A percentile compares a stretch with the other conserved stretches of the same genome.
Evolutionary conservation across 371 early-diverging fungal species (phyloP).

Genomic region (Mortierella sp.): DNA sequence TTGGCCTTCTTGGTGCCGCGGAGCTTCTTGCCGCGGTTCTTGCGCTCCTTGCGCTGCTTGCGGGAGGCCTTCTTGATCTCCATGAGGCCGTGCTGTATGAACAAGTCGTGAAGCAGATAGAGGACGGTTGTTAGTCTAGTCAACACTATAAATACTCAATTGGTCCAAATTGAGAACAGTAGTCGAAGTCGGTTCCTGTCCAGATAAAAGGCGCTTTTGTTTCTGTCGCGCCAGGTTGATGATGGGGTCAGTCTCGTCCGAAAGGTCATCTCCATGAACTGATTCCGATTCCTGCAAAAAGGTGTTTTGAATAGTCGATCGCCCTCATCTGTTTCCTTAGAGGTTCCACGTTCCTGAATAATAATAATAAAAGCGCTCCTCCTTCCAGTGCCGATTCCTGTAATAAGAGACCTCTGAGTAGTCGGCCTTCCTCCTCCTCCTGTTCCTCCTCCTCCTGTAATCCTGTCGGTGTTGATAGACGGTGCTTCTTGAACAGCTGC

Average conservation of each 20-base stretch:
- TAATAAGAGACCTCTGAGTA: neutral
- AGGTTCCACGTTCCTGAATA: neutral
- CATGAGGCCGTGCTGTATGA: slow-evolving; percentile 77
- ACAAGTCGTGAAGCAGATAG: neutral
- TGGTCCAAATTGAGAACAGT: too few relatives aligned
- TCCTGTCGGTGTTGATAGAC: too few relatives aligned
- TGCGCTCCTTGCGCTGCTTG: slow-evolving; percentile 99
- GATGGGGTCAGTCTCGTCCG: too few relatives aligned
- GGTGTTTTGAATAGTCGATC: too few relatives aligned
- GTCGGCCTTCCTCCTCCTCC: neutral
- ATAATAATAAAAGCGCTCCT: neutral
- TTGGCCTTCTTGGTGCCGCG: slow-evolving; percentile 97
- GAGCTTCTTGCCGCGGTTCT: slow-evolving; percentile 99
- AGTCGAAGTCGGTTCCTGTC: too few relatives aligned
- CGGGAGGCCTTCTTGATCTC: slow-evolving; percentile 87
- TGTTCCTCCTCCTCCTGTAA: neutral
- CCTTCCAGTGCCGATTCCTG: neutral
- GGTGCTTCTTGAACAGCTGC: neutral
- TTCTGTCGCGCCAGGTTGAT: too few relatives aligned
- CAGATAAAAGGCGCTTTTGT: too few relatives aligned
- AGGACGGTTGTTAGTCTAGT: neutral
- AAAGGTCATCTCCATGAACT: too few relatives aligned
- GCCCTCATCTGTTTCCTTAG: too few relatives aligned
- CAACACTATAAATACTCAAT: neutral
- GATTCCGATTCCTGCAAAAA: too few relatives aligned